Percentiles rank a stretch among this genome's conserved stretches.
Conservation (phyloP, 768 basidiomycete genomes). For the Leucocoprinus sp. region DNA sequence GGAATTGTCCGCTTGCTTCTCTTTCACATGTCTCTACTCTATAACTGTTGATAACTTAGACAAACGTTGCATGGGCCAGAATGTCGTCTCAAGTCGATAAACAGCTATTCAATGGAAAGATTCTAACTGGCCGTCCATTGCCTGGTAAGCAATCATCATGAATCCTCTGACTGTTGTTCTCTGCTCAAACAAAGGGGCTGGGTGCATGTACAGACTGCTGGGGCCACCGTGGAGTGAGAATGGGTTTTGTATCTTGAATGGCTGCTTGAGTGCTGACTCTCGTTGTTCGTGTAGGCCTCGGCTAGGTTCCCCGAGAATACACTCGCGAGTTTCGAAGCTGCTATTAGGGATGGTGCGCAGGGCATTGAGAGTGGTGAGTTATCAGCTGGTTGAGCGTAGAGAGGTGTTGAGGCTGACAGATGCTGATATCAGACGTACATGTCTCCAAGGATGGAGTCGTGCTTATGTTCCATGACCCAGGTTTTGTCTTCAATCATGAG, state of each 20-base stretch:
- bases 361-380: conserved; percentile 96
- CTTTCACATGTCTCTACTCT: too few relatives aligned
- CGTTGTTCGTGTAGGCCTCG: conserved; percentile 56
- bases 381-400: too few relatives aligned
- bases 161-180: too few relatives aligned
- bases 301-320: conserved; percentile 89
- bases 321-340: conserved; percentile 88
- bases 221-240: conserved; percentile 40
- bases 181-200: too few relatives aligned
- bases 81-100: too few relatives aligned
- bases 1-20: too few relatives aligned
- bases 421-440: conserved; percentile 88
- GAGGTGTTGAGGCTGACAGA: conserved; percentile 23
- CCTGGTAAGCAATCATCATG: too few relatives aligned
- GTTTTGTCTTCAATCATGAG: conserved; percentile 24
- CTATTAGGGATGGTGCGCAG: conserved; percentile 91
- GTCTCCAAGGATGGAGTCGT: conserved; percentile 82
- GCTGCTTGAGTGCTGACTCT: too few relatives aligned
- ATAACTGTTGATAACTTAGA: too few relatives aligned
- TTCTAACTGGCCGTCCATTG: too few relatives aligned
- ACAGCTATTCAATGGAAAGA: too few relatives aligned
- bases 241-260: not conserved
- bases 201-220: conserved; percentile 80
- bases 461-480: conserved; percentile 94
- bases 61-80: too few relatives aligned